phyloP scores from a whole-genome alignment of 306 rosid species.

The cucumber (Cucumis sativus) region Cucumber_9930_V3 NC_026655.2:7152001-7152500 shows the following conservation, averaged over 20 bases:
- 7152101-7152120: background rate
- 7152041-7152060: constrained; percentile 14
- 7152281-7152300: constrained; percentile 30
- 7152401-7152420: constrained; percentile 34
- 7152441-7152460: constrained; percentile 21
- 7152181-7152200: background rate
- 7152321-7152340: constrained; percentile 44
- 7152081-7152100: background rate
- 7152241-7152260: constrained; percentile 17
- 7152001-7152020: constrained; percentile 36
- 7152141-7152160: no score
- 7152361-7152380: constrained; percentile 44
- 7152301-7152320: constrained; percentile 21
- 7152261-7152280: constrained; percentile 36
- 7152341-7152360: constrained; percentile 44
- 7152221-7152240: constrained; percentile 21
- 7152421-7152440: constrained; percentile 18
- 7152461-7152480: background rate
- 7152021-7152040: constrained; percentile 34
- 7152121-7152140: background rate
- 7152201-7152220: constrained; percentile 32
- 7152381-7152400: constrained; percentile 46
- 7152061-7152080: constrained; percentile 34
- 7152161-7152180: background rate
- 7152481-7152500: background rate